Conservation (phyloP, 2,329 filamentous ascomycete genomes). For the Plenodomus biglobosus region DNA sequence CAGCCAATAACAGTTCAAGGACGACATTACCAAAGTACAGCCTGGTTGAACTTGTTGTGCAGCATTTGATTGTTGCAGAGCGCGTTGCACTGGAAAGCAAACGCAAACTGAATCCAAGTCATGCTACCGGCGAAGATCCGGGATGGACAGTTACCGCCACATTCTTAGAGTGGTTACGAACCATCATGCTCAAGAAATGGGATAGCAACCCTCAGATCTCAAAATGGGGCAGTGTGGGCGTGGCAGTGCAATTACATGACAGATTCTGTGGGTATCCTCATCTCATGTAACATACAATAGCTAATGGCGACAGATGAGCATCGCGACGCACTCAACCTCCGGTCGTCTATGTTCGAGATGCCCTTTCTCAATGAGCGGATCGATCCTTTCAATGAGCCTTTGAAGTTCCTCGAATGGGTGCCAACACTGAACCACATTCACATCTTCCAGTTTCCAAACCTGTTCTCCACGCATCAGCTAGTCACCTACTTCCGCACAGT, state of each 20-base stretch:
- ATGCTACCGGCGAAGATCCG: conserved; percentile 26
- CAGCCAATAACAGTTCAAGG: not conserved
- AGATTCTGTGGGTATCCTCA: conserved; percentile 60
- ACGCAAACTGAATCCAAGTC: conserved; percentile 17
- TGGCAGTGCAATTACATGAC: conserved; percentile 72
- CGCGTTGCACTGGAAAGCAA: conserved; percentile 23
- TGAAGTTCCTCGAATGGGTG: conserved; percentile 66
- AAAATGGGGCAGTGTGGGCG: conserved; percentile 71
- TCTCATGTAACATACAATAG: not conserved
- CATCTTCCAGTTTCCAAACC: conserved; percentile 75
- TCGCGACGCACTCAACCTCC: conserved; percentile 52
- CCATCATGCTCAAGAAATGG: conserved; percentile 78
- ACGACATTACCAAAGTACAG: not conserved
- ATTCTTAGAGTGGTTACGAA: conserved; percentile 69
- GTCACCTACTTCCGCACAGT: conserved; percentile 85
- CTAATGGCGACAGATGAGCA: conserved; percentile 28
- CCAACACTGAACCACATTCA: conserved; percentile 66
- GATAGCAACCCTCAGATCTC: conserved; percentile 71
- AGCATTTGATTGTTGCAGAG: conserved; percentile 32
- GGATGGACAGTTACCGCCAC: conserved; percentile 42
- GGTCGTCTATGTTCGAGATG: conserved; percentile 67
- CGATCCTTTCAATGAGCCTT: conserved; percentile 71
- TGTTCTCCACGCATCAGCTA: conserved; percentile 72
- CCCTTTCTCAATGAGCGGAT: conserved; percentile 75
- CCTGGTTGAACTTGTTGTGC: conserved; percentile 23